Conservation (phyloP, 1,139 yeast species). For the Meyerozyma athensensis region DNA sequence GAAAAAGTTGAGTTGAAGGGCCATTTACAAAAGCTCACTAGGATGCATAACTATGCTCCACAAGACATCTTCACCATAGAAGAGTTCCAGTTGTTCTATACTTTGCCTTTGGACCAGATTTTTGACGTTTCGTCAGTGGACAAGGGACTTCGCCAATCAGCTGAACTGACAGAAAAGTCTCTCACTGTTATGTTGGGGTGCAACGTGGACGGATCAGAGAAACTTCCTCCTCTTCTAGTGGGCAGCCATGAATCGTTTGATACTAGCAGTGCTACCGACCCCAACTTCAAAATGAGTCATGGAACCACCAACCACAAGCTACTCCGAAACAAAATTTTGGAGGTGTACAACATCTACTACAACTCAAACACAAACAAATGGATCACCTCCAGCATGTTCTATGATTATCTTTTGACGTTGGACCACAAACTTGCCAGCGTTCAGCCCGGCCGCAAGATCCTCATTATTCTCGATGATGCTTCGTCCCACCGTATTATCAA, state of each 20-base stretch:
- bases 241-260: slow-evolving; percentile 59
- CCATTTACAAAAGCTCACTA: slow-evolving; percentile 29
- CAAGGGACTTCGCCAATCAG: slow-evolving; percentile 40
- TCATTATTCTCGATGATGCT: slow-evolving; percentile 56
- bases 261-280: slow-evolving; percentile 28
- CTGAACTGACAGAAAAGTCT: slow-evolving; percentile 48
- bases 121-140: slow-evolving; percentile 45
- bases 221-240: slow-evolving; percentile 54
- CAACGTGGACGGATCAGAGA: slow-evolving; percentile 60
- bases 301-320: slow-evolving; percentile 18
- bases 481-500: slow-evolving; percentile 61
- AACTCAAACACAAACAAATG: slow-evolving; percentile 60
- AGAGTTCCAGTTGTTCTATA: slow-evolving; percentile 58
- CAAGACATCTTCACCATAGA: slow-evolving; percentile 57
- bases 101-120: slow-evolving; percentile 58
- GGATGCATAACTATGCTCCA: slow-evolving; percentile 37
- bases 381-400: slow-evolving; percentile 63
- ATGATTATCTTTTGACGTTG: slow-evolving; percentile 54
- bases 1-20: slow-evolving; percentile 45
- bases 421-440: slow-evolving; percentile 49
- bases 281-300: slow-evolving; percentile 25
- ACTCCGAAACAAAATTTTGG: slow-evolving; percentile 45
- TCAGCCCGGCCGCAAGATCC: slow-evolving; percentile 41
- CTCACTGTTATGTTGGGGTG: slow-evolving; percentile 60
- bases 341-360: slow-evolving; percentile 48